A percentile compares a stretch with the other conserved stretches of the same genome.
phyloP scores from a whole-genome alignment of 2,329 filamentous ascomycete genomes.

The Neophaeococcomyces aloes region DNA sequence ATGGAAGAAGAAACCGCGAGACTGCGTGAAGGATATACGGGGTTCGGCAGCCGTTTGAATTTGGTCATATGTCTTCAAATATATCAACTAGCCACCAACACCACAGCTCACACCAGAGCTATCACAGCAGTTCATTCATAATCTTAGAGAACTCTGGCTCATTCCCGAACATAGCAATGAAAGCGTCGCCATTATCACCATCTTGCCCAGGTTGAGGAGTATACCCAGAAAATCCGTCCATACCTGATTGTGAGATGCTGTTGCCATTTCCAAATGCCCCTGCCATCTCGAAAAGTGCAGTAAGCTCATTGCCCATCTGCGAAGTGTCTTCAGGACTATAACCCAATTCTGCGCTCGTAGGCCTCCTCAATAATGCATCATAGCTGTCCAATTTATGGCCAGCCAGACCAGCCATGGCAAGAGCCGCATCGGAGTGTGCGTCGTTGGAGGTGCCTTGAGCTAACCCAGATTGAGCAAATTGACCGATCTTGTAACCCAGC shows the following conservation, averaged over 20 bases:
- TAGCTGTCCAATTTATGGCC: conserved; percentile 52
- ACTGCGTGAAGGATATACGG: too few species aligned
- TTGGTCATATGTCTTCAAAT: too few species aligned
- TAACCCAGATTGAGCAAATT: conserved; percentile 28
- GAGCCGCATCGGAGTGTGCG: conserved; percentile 50
- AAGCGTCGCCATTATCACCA: conserved; percentile 31
- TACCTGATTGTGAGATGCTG: conserved; percentile 13
- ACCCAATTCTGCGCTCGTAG: conserved; percentile 30
- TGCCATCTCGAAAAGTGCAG: conserved; percentile 53
- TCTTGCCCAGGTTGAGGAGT: conserved; percentile 29
- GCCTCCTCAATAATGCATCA: conserved; percentile 35
- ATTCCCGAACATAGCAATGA: conserved; percentile 39
- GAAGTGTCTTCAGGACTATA: conserved; percentile 49
- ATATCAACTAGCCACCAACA: background rate
- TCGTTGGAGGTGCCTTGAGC: conserved; percentile 28
- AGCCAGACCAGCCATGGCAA: conserved; percentile 56
- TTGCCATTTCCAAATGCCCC: conserved; percentile 41
- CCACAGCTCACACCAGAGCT: background rate
- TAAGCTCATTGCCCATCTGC: conserved; percentile 51
- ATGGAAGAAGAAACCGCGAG: too few species aligned
- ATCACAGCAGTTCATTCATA: conserved; percentile 46
- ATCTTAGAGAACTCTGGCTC: conserved; percentile 52
- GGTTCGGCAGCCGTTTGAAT: too few species aligned
- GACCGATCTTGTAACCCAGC: conserved; percentile 50
- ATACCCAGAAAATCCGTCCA: conserved; percentile 26